Base-by-base conservation (phyloP, 371 early-diverging fungal genomes). In the Smittium culicis region DNA sequence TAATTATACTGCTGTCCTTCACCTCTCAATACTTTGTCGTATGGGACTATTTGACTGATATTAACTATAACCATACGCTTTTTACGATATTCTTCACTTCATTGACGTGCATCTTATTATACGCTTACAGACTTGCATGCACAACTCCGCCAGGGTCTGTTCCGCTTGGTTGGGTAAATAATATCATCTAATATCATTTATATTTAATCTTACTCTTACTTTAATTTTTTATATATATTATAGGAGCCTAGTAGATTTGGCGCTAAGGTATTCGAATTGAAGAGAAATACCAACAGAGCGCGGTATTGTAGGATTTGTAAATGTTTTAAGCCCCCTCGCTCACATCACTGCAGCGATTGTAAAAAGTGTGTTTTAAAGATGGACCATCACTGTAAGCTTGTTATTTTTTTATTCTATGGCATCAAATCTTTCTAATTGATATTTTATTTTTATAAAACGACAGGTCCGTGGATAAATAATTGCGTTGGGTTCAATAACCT, bases 401-500 rank as follows among this genome's bases (percentile, higher is more conserved):
- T 20, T 35, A 80, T 68, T 27, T n/a, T 59, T n/a, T 59, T 59
- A 16, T 8, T 11, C 27, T 8, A 25, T 27, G 14, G 11, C 59
- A 28, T n/a, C 27, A 28, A 28, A 59, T 30, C 59, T 8, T 28
- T 59, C 28, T 59, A n/a, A 30, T 59, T 16, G 27, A 63, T 30
- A 68, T 80, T 82, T 85, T 28, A 30, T n/a, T 16, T 8, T 59
- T 2, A 62, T 62, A n/a, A n/a, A n/a, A n/a, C n/a, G n/a, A n/a
- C 35, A 64, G 65, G 65, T 76, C 94, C 94, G 1, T 99, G 97
- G 91, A 85, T 97, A 60, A 93, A 95, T 78, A 96, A 92, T 74
- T 97, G 98, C 79, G 88, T 97, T 35, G 98, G 98, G 3, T 86
- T 87, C 69, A 68, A 67, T 69, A 97, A 97, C 73, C 88, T 89